Conservation (phyloP, 2,329 filamentous ascomycete genomes). For the Curvularia sp. region DNA sequence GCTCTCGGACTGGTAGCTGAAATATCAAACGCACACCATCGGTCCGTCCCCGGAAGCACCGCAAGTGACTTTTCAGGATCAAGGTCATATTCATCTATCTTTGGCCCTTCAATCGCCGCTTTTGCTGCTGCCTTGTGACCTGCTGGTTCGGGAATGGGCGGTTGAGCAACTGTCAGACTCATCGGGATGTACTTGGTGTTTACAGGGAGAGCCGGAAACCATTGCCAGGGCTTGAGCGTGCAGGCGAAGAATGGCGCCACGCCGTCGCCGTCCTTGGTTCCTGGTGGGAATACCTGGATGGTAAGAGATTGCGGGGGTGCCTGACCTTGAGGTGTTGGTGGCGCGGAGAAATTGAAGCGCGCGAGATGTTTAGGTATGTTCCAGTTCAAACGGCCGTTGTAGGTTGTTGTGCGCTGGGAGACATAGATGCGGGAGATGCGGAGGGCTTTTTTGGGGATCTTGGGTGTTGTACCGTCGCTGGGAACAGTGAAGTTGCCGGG, state of each 20-base stretch:
- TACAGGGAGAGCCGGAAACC: conserved; percentile 35
- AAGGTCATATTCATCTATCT: conserved; percentile 34
- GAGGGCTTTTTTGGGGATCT: conserved; percentile 37
- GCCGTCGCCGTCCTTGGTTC: conserved; percentile 31
- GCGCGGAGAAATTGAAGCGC: conserved; percentile 42
- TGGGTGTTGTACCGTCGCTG: conserved; percentile 1
- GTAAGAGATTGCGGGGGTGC: conserved; percentile 30
- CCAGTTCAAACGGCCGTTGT: conserved; percentile 47
- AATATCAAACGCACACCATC: conserved; percentile 36
- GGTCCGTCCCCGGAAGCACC: conserved; percentile 32
- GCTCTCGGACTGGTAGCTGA: conserved; percentile 26
- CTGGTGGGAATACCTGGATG: conserved; percentile 37
- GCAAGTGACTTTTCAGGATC: conserved; percentile 27
- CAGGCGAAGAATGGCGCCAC: conserved; percentile 35
- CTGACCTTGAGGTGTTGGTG: conserved; percentile 22
- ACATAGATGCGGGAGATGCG: conserved; percentile 45
- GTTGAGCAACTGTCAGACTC: conserved; percentile 32
- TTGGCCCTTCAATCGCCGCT: conserved; percentile 15
- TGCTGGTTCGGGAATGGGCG: conserved; percentile 28
- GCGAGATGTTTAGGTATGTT: conserved; percentile 48
- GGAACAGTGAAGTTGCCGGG: conserved; percentile 35
- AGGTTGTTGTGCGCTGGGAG: conserved; percentile 41
- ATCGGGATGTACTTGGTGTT: conserved; percentile 35
- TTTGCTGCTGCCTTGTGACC: conserved; percentile 18
- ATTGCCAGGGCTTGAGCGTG: conserved; percentile 38